A percentile compares a stretch with the other conserved stretches of the same genome.
phyloP scores from a whole-genome alignment of 2,329 filamentous ascomycete species.

The Aaosphaeria pasadenensis region DNA sequence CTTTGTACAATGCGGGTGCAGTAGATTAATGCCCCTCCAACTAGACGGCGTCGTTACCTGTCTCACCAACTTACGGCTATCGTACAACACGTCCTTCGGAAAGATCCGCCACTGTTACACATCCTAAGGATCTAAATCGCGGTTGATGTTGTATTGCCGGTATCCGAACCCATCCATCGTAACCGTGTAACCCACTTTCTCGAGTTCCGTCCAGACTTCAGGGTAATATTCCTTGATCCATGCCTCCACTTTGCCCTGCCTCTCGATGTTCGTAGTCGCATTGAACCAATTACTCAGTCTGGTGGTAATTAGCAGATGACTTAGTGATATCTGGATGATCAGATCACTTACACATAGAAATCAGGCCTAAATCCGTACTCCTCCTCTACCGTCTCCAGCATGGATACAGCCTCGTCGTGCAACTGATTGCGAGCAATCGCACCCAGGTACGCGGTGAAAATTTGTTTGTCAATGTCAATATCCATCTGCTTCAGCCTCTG shows the following conservation, averaged over 20 bases:
- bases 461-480: constrained; percentile 68
- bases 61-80: too few relatives aligned
- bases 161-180: constrained; percentile 37
- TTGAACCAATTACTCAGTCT: constrained; percentile 78
- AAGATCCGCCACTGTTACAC: too few relatives aligned
- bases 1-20: too few relatives aligned
- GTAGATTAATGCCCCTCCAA: too few relatives aligned
- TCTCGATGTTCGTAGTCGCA: constrained; percentile 61
- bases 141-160: constrained; percentile 32
- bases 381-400: constrained; percentile 65
- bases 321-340: constrained; percentile 52
- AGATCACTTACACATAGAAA: constrained; percentile 63
- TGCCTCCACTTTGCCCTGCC: constrained; percentile 67
- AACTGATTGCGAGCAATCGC: constrained; percentile 72
- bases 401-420: constrained; percentile 63
- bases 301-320: constrained; percentile 30
- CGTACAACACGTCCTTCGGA: too few relatives aligned
- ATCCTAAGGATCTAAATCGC: constrained; percentile 30
- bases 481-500: constrained; percentile 69
- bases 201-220: constrained; percentile 65
- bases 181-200: constrained; percentile 46
- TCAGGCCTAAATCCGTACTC: constrained; percentile 67
- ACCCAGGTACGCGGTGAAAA: constrained; percentile 75
- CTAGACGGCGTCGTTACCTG: too few relatives aligned
- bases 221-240: constrained; percentile 72